Base-by-base conservation (phyloP, 2,329 filamentous ascomycete genomes). In the Calonectria pteridis region DNA sequence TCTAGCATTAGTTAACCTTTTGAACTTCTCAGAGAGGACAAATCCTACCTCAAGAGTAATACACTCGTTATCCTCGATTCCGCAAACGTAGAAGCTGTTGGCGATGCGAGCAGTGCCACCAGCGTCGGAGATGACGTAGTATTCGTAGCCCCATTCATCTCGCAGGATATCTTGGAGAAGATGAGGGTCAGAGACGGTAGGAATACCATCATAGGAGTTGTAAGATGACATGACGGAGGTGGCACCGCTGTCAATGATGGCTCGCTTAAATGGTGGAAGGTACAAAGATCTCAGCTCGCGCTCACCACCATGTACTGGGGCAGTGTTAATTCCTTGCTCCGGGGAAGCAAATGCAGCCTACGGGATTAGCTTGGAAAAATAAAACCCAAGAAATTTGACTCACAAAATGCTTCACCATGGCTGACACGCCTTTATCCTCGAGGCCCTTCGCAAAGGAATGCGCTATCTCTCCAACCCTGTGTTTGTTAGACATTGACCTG, bases 361-460 rank as follows among this genome's bases (percentile, higher is more conserved):
- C 3, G 62, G 9, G 4, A 37, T 73, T 67, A 74, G 58, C 58
- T 69, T 63, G 20, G 3, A 11, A 1, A 11, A 20, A 18, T 3
- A 20, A 43, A 3, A 13, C 40, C 11, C n/a, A 11, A 18, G 26
- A 23, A 37, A 13, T 5, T 50, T 10, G 6, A 75, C 84, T 82
- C 81, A 86, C 92, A 81, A 93, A 95, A 81, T 95, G 94, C 85
- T 95, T 95, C 59, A 95, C 91, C 83, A 91, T 94, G 20, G 93
- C 91, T 29, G 91, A 91, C 6, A 95, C 93, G 53, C 92, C 91
- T 40, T 87, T 86, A 16, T 87, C 88, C 81, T 95, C 93, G 3
- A 95, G 85, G 28, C 93, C 87, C 75, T 86, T 87, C 74, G 87
- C 86, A 66, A 85, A 89, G 35, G 88, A 85, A 77, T 94, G 92